A percentile compares a stretch with the other conserved stretches of the same genome.
phyloP scores from a whole-genome alignment of 2,329 filamentous ascomycete species.

The Hypoxylon sp. region DNA sequence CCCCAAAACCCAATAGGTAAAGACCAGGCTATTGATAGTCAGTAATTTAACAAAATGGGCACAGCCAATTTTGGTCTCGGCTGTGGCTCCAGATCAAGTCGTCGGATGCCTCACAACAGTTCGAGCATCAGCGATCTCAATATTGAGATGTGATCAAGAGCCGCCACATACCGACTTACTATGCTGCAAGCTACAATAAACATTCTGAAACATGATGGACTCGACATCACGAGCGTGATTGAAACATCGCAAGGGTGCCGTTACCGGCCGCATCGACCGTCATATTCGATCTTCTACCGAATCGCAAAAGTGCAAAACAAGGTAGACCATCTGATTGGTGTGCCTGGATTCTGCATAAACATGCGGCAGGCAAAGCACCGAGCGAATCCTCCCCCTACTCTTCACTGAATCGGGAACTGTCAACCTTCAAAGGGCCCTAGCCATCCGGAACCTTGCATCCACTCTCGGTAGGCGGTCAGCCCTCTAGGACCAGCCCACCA shows the following conservation, averaged over 20 bases:
- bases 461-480: conserved; percentile 35
- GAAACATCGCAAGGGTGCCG: conserved; percentile 38
- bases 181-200: conserved; percentile 22
- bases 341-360: conserved; percentile 45
- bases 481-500: conserved; percentile 30
- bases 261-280: conserved; percentile 25
- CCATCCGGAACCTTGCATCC: conserved; percentile 31
- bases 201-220: conserved; percentile 42
- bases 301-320: conserved; percentile 24
- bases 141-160: conserved; percentile 36
- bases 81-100: conserved; percentile 25
- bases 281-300: conserved; percentile 34
- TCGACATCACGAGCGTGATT: conserved; percentile 38
- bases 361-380: conserved; percentile 41
- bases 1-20: conserved; percentile 12
- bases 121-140: conserved; percentile 24
- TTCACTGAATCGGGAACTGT: conserved; percentile 26
- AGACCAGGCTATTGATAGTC: conserved; percentile 20
- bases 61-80: conserved; percentile 16
- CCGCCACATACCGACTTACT: conserved; percentile 24
- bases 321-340: conserved; percentile 42
- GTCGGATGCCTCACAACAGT: conserved; percentile 15
- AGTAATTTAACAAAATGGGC: conserved; percentile 29
- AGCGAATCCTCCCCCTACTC: conserved; percentile 24
- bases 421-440: conserved; percentile 24